Conservation (phyloP, 2,329 filamentous ascomycete species). For the Mycosphaerelloides madeirae region DNA sequence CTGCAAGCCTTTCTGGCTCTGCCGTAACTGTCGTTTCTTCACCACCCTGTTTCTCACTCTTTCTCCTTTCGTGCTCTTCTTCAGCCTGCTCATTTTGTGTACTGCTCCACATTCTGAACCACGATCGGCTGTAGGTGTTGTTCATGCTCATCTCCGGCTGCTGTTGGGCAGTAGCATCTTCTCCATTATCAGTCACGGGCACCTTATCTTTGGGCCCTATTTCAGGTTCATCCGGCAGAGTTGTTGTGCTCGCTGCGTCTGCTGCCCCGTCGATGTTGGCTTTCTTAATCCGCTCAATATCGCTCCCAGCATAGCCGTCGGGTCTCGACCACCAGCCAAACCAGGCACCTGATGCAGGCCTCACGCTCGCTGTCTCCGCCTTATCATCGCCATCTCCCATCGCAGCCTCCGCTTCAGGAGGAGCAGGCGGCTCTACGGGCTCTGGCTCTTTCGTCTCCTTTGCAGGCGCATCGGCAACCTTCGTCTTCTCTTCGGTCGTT, state of each 20-base stretch:
- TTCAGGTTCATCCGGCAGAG: slow-evolving; percentile 27
- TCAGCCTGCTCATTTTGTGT: slow-evolving; percentile 39
- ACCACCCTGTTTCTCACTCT: slow-evolving; percentile 8
- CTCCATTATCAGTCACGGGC: slow-evolving; percentile 1
- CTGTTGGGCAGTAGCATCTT: slow-evolving; percentile 6
- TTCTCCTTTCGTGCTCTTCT: slow-evolving; percentile 18
- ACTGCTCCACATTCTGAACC: slow-evolving; percentile 49
- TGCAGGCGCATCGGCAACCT: slow-evolving; percentile 16
- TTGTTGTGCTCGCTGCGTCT: slow-evolving; percentile 38
- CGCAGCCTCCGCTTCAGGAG: slow-evolving; percentile 42
- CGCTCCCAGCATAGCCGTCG: slow-evolving; percentile 38
- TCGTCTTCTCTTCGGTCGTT: slow-evolving; percentile 20
- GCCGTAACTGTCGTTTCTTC: slow-evolving; percentile 5
- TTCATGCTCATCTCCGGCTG: slow-evolving; percentile 24
- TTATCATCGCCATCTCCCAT: slow-evolving; percentile 21
- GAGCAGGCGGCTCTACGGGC: slow-evolving; percentile 39
- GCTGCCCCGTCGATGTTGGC: slow-evolving; percentile 25
- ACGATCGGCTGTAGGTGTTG: slow-evolving; percentile 33
- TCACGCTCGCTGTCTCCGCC: slow-evolving; percentile 20
- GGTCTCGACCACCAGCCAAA: slow-evolving; percentile 49
- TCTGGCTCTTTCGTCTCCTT: slow-evolving; percentile 13
- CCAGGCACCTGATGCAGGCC: slow-evolving; percentile 34
- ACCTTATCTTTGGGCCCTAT: slow-evolving; percentile 8
- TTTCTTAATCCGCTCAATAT: slow-evolving; percentile 32
- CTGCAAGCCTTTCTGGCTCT: slow-evolving; percentile 8